These are phyloP conservation scores for Colletotrichum zoysiae DNA, from an alignment of 2,329 filamentous ascomycete genomes.

Conservation along the genomic window DNA sequence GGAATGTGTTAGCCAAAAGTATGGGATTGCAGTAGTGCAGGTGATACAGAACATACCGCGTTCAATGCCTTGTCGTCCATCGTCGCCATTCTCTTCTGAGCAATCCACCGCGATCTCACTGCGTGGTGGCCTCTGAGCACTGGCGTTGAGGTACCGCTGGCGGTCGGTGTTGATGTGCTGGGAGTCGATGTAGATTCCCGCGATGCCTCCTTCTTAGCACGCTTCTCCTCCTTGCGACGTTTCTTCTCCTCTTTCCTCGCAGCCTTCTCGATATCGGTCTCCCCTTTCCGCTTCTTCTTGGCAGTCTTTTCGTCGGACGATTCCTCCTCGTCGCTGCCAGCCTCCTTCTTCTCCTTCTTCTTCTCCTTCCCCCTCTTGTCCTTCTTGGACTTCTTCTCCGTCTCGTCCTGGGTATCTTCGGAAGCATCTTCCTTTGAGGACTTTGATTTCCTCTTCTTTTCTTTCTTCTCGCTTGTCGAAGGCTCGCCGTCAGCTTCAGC, in stretches of 20 bases:
- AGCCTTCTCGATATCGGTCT: constrained; percentile 53
- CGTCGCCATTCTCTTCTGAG: constrained; percentile 86
- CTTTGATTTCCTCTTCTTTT: constrained; percentile 57
- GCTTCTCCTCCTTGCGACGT: constrained; percentile 57
- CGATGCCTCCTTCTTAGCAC: constrained; percentile 53
- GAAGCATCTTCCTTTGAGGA: constrained; percentile 47
- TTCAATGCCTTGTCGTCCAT: constrained; percentile 86
- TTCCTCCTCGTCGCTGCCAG: constrained; percentile 48
- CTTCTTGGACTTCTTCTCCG: constrained; percentile 46
- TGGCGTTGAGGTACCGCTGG: constrained; percentile 61
- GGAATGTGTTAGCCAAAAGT: constrained; percentile 42
- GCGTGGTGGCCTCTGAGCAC: constrained; percentile 72
- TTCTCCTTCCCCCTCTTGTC: constrained; percentile 49
- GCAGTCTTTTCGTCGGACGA: constrained; percentile 44
- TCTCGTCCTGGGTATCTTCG: constrained; percentile 45
- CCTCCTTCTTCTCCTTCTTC: constrained; percentile 54
- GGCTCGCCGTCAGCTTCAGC: constrained; percentile 41
- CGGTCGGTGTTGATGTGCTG: constrained; percentile 55
- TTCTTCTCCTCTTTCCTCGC: constrained; percentile 66
- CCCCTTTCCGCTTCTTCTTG: constrained; percentile 49
- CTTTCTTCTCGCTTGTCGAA: constrained; percentile 50
- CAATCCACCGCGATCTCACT: constrained; percentile 85
- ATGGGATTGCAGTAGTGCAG: neutral
- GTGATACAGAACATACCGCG: constrained; percentile 71
- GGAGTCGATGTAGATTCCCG: constrained; percentile 45